Conservation (phyloP, 2,329 filamentous ascomycete species). For the Venturia oleaginea region DNA sequence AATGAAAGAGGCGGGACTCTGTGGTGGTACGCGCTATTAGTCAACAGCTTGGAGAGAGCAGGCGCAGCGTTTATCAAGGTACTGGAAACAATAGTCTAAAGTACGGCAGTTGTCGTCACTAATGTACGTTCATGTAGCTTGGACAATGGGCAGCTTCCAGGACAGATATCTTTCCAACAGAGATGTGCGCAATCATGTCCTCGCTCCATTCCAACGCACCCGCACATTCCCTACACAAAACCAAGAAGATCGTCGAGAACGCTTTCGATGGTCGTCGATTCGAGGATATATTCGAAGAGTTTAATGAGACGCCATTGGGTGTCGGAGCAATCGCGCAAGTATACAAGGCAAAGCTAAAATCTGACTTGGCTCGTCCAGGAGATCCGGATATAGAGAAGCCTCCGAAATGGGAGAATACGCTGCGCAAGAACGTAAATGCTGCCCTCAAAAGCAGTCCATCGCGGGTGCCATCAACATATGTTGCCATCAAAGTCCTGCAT, state of each 20-base stretch:
- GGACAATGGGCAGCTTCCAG: constrained; percentile 97
- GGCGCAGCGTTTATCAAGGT: constrained; percentile 97
- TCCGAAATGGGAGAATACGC: constrained; percentile 54
- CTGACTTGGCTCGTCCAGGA: constrained; percentile 59
- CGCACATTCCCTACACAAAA: constrained; percentile 74
- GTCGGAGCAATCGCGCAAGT: constrained; percentile 97
- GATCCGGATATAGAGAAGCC: constrained; percentile 46
- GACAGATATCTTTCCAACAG: constrained; percentile 88
- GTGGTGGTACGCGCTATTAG: constrained; percentile 91
- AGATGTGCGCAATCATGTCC: constrained; percentile 91
- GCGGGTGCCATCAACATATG: constrained; percentile 80
- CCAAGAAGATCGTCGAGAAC: constrained; percentile 66
- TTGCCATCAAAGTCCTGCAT: constrained; percentile 93
- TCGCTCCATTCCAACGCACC: constrained; percentile 90
- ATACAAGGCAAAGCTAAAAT: constrained; percentile 87
- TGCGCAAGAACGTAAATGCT: constrained; percentile 73
- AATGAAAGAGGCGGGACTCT: constrained; percentile 73
- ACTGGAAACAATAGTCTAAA: constrained; percentile 15
- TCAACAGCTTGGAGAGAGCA: constrained; percentile 81
- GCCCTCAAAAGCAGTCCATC: constrained; percentile 80
- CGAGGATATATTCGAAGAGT: constrained; percentile 92
- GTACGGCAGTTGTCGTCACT: not conserved
- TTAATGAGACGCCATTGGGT: constrained; percentile 78
- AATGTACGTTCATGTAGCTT: constrained; percentile 43
- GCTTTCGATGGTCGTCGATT: constrained; percentile 76